A percentile compares a stretch with the other conserved stretches of the same genome.
These are phyloP conservation scores for Cercospora zeae-maydis DNA, from an alignment of 2,329 filamentous ascomycete genomes.

Conservation along the genomic window DNA sequence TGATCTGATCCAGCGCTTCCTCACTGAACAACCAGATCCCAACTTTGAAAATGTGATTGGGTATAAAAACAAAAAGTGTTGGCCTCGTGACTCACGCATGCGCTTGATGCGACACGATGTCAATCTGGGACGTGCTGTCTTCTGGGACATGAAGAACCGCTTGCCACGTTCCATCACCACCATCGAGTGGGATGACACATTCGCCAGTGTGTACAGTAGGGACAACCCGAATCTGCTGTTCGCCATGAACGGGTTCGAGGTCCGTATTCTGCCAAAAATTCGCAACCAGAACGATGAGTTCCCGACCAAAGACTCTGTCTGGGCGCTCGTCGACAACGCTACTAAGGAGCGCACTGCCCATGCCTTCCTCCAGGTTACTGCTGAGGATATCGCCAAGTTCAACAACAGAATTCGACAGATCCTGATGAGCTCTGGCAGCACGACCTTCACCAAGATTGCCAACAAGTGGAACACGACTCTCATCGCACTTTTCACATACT, in stretches of 20 bases:
- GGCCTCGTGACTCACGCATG: conserved; percentile 97
- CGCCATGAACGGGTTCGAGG: conserved; percentile 97
- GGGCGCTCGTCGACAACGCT: conserved; percentile 93
- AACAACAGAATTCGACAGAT: conserved; percentile 99
- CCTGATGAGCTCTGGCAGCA: conserved; percentile 98
- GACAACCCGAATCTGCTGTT: conserved; percentile 97
- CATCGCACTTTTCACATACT: conserved; percentile 97
- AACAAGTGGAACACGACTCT: conserved; percentile 99
- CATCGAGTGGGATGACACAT: conserved; percentile 98
- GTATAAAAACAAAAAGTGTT: conserved; percentile 99
- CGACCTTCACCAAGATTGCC: conserved; percentile 98
- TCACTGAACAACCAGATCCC: conserved; percentile 96
- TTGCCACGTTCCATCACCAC: conserved; percentile 92
- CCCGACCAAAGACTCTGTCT: conserved; percentile 94
- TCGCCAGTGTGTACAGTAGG: conserved; percentile 94
- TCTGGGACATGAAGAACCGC: conserved; percentile 98
- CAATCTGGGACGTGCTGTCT: conserved; percentile 92
- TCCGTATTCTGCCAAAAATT: conserved; percentile 91
- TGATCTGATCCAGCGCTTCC: conserved; percentile 92
- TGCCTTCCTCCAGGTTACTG: conserved; percentile 94
- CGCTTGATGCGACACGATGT: conserved; percentile 98
- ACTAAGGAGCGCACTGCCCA: conserved; percentile 96
- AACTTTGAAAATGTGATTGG: conserved; percentile 99
- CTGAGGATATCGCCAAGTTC: conserved; percentile 97
- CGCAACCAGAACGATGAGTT: conserved; percentile 96